These are phyloP conservation scores for Serendipita vermifera DNA, from an alignment of 768 basidiomycete genomes.

Conservation along the genomic window DNA sequence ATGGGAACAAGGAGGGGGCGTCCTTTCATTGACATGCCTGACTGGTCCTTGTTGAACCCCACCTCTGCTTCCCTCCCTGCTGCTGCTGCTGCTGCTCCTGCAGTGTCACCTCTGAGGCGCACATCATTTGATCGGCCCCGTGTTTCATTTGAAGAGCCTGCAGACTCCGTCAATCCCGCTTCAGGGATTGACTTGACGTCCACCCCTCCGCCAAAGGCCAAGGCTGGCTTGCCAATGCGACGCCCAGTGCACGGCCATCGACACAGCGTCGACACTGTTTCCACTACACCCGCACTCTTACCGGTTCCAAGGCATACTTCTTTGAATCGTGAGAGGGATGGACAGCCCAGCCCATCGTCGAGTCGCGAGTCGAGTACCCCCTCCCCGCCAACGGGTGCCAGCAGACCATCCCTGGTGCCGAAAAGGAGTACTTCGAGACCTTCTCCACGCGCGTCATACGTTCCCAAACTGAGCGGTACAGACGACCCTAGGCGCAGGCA, in stretches of 20 bases:
- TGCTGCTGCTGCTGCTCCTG: neutral
- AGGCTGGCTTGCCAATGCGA: slow-evolving; percentile 28
- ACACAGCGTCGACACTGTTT: slow-evolving; percentile 45
- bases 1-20: slow-evolving; percentile 1
- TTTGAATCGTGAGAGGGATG: neutral
- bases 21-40: neutral
- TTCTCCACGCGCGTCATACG: slow-evolving; percentile 11
- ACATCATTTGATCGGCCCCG: neutral
- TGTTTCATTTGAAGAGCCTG: slow-evolving; percentile 9
- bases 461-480: slow-evolving; percentile 5
- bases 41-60: neutral
- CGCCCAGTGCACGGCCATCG: slow-evolving; percentile 51
- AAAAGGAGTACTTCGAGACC: neutral
- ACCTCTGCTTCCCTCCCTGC: no score
- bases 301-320: slow-evolving; percentile 10
- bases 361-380: slow-evolving; percentile 21
- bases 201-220: neutral
- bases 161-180: neutral
- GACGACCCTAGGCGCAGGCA: slow-evolving; percentile 9
- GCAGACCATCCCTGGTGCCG: slow-evolving; percentile 27
- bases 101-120: neutral
- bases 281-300: slow-evolving; percentile 6
- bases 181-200: neutral
- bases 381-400: slow-evolving; percentile 2
- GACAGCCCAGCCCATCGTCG: slow-evolving; percentile 9